Percentiles rank a stretch among this genome's conserved stretches.
Evolutionary conservation across 495 filamentous ascomycete species (phyloP).

Genomic region (Hapsidospora chrysogenum): DNA sequence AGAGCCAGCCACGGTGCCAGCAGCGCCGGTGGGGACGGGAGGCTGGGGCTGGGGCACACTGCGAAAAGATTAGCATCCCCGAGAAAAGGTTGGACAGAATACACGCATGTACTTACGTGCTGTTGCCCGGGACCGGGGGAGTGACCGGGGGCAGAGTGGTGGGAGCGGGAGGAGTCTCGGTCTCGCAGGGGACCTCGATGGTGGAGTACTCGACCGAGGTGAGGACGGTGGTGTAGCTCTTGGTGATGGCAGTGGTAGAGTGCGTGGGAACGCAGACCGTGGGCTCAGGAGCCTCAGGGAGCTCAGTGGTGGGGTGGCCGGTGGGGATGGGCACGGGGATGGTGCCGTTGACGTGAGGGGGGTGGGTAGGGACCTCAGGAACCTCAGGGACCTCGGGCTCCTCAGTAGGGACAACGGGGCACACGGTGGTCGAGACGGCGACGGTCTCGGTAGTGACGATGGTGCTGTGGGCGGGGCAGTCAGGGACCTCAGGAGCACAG

Average conservation of each 20-base stretch:
- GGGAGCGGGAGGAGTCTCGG: slow-evolving; percentile 9
- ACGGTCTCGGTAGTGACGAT: slow-evolving; percentile 11
- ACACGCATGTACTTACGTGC: slow-evolving; percentile 7
- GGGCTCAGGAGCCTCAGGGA: slow-evolving; percentile 1
- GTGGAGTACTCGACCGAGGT: slow-evolving; percentile 37
- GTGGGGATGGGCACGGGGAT: slow-evolving; percentile 10
- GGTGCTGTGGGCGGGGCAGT: slow-evolving; percentile 30
- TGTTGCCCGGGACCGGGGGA: slow-evolving; percentile 6
- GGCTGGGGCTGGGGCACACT: slow-evolving; percentile 13
- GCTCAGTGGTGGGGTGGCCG: slow-evolving; percentile 1
- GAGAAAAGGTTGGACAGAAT: slow-evolving; percentile 1
- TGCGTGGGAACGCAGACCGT: slow-evolving; percentile 8
- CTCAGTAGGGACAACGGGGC: slow-evolving; percentile 11
- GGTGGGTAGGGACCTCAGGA: slow-evolving; percentile 3
- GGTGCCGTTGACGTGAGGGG: slow-evolving; percentile 19
- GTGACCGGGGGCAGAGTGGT: slow-evolving; percentile 14
- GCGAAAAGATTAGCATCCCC: slow-evolving; percentile 7
- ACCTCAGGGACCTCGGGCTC: slow-evolving; percentile 6
- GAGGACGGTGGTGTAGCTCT: slow-evolving; percentile 29
- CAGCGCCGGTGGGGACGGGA: slow-evolving; percentile 25
- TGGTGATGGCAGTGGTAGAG: slow-evolving; percentile 19
- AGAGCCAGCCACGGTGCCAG: slow-evolving; percentile 25
- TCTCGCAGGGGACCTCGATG: slow-evolving; percentile 22
- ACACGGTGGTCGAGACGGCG: slow-evolving; percentile 16
- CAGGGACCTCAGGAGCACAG: slow-evolving; percentile 31